A percentile compares a stretch with the other conserved stretches of the same genome.
These are phyloP conservation scores for Aegilops umbellulata DNA, from an alignment of 176 grass and related monocot species.

Conservation along the genomic window DNA sequence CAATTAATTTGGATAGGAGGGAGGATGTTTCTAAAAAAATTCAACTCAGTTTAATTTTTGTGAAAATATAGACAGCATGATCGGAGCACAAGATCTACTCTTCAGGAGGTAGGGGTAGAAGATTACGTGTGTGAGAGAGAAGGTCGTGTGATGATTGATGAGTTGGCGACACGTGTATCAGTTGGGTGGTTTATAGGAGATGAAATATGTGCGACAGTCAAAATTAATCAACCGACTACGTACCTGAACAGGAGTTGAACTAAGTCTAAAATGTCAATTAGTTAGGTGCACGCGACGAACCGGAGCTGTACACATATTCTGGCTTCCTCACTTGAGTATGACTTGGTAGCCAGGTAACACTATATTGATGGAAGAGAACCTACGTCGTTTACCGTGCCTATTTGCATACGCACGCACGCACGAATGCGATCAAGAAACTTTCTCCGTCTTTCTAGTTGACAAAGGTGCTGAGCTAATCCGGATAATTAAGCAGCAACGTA, in stretches of 20 bases:
- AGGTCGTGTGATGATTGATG: not conserved
- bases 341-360: not conserved
- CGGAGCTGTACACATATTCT: not conserved
- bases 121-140: too few relatives aligned
- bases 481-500: not conserved
- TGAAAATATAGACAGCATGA: not conserved
- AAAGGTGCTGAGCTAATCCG: not conserved
- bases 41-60: not conserved
- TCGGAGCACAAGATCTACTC: not conserved
- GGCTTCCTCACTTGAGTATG: not conserved
- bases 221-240: not conserved
- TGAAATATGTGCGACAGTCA: not conserved
- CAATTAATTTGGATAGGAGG: too few relatives aligned
- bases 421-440: not conserved
- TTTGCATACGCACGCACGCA: not conserved
- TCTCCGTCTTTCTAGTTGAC: not conserved
- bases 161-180: not conserved
- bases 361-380: not conserved
- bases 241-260: not conserved
- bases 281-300: not conserved
- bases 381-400: not conserved
- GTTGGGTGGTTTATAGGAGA: too few relatives aligned
- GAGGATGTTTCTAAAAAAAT: not conserved
- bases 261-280: too few relatives aligned
- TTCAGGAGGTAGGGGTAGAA: not conserved